A percentile compares a stretch with the other conserved stretches of the same genome.
These are phyloP conservation scores for Aspergillus steynii DNA, from an alignment of 495 filamentous ascomycete genomes.

Conservation along the genomic window DNA sequence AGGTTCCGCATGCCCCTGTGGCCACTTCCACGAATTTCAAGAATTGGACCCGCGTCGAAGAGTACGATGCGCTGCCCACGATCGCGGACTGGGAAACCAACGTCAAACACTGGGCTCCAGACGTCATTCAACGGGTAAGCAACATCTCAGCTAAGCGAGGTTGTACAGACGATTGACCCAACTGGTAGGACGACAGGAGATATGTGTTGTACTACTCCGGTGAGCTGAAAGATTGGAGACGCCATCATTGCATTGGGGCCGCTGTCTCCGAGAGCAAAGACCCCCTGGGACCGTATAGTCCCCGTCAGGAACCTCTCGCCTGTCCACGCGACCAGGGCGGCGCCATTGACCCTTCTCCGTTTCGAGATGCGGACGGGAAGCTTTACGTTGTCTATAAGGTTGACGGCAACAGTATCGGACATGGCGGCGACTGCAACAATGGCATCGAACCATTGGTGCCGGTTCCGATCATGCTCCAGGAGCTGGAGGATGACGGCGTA, in stretches of 20 bases:
- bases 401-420: slow-evolving; percentile 58
- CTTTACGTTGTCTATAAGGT: slow-evolving; percentile 60
- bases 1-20: slow-evolving; percentile 28
- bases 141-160: neutral
- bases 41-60: slow-evolving; percentile 30
- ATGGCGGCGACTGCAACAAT: slow-evolving; percentile 57
- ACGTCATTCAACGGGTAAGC: slow-evolving; percentile 37
- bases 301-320: slow-evolving; percentile 38
- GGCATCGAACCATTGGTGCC: slow-evolving; percentile 39
- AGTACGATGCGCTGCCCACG: slow-evolving; percentile 31
- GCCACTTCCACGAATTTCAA: slow-evolving; percentile 34
- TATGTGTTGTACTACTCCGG: slow-evolving; percentile 61
- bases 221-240: slow-evolving; percentile 29
- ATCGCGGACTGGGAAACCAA: slow-evolving; percentile 26
- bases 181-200: slow-evolving; percentile 34
- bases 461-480: slow-evolving; percentile 60
- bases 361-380: slow-evolving; percentile 49
- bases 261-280: slow-evolving; percentile 38
- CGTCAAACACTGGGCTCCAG: slow-evolving; percentile 37
- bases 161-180: neutral
- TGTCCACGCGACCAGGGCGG: slow-evolving; percentile 54
- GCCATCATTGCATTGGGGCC: slow-evolving; percentile 54
- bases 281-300: slow-evolving; percentile 51
- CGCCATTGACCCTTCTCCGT: slow-evolving; percentile 58
- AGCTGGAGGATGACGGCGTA: slow-evolving; percentile 52